phyloP scores from a whole-genome alignment of 1,139 yeast species.

The Pichia norvegensis region DNA sequence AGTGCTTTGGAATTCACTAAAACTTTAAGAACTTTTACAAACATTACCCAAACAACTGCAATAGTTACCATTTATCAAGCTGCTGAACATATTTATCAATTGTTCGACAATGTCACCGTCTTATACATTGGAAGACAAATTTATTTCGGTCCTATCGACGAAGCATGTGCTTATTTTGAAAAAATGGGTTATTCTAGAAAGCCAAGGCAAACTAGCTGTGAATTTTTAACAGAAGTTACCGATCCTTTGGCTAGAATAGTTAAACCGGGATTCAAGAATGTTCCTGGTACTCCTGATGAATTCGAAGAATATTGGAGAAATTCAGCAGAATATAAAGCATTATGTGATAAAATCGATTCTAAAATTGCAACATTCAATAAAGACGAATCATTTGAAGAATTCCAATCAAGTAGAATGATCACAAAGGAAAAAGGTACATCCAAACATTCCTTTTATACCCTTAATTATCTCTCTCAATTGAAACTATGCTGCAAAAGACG shows the following conservation, averaged over 20 bases:
- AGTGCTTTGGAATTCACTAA: conserved; percentile 69
- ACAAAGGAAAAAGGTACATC: conserved; percentile 34
- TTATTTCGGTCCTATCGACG: conserved; percentile 54
- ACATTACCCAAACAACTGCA: conserved; percentile 50
- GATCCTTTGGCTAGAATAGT: conserved; percentile 44
- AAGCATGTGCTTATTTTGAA: conserved; percentile 53
- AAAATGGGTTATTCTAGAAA: conserved; percentile 68
- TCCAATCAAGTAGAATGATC: conserved; percentile 24
- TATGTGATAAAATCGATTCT: conserved; percentile 28
- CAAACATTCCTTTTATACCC: conserved; percentile 36
- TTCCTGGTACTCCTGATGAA: conserved; percentile 34
- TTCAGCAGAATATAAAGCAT: conserved; percentile 30
- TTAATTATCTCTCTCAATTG: conserved; percentile 39
- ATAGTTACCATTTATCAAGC: conserved; percentile 80
- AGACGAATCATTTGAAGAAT: conserved; percentile 28
- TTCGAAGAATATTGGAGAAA: conserved; percentile 42
- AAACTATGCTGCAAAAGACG: conserved; percentile 39
- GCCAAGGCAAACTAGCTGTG: conserved; percentile 75
- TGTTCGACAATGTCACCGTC: conserved; percentile 67
- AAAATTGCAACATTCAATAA: conserved; percentile 6
- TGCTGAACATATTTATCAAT: conserved; percentile 66
- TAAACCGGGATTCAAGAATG: conserved; percentile 39
- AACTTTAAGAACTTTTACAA: conserved; percentile 59
- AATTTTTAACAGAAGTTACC: conserved; percentile 70
- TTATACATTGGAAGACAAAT: conserved; percentile 75